A percentile compares a stretch with the other conserved stretches of the same genome.
These are phyloP conservation scores for Kwoniella mangroviensis DNA, from an alignment of 768 basidiomycete genomes.

Conservation along the genomic window DNA sequence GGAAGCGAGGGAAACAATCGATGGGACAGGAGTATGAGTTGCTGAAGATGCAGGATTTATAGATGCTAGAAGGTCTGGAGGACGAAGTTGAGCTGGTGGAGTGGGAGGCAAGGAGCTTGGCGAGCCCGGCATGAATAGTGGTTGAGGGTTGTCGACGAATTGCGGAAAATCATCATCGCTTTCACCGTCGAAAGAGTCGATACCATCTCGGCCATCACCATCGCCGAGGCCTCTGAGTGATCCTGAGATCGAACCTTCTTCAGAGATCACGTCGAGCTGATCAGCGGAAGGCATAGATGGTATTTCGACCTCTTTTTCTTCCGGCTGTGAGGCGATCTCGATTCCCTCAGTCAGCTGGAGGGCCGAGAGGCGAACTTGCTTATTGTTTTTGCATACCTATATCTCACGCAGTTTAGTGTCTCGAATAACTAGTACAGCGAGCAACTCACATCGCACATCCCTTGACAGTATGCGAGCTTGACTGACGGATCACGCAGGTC, in stretches of 20 bases:
- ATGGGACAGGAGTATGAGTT: not conserved
- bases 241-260: slow-evolving; percentile 9
- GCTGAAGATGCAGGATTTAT: not conserved
- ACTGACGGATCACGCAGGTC: slow-evolving; percentile 44
- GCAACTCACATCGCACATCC: slow-evolving; percentile 59
- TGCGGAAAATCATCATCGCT: not conserved
- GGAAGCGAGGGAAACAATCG: not conserved
- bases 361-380: slow-evolving; percentile 26
- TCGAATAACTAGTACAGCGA: not conserved
- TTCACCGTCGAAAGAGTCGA: not conserved
- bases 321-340: slow-evolving; percentile 24
- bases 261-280: slow-evolving; percentile 2
- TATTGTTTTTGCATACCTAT: slow-evolving; percentile 40
- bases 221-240: slow-evolving; percentile 4
- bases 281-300: slow-evolving; percentile 5
- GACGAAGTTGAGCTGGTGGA: not conserved
- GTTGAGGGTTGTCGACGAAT: not conserved
- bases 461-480: slow-evolving; percentile 50
- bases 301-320: not conserved
- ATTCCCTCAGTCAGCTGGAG: slow-evolving; percentile 17
- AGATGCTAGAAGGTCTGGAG: slow-evolving; percentile 4
- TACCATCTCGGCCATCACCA: not conserved
- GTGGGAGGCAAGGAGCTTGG: not conserved
- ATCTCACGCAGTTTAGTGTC: too few relatives aligned
- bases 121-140: not conserved